phyloP scores from a whole-genome alignment of 1,139 yeast species.

The Hanseniaspora sp. region DNA sequence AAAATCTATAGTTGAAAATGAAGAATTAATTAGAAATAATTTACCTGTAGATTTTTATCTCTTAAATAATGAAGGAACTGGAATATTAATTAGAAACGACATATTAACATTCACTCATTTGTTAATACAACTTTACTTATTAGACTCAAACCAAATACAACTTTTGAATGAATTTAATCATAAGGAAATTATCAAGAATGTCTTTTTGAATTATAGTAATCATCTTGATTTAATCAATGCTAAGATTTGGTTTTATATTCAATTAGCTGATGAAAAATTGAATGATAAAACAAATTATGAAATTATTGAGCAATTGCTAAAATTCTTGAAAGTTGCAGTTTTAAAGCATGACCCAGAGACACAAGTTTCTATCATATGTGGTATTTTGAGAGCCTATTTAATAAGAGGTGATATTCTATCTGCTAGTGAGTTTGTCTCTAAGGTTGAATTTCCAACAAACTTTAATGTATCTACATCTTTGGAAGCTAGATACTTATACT shows the following conservation, averaged over 20 bases:
- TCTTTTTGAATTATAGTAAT: slow-evolving; percentile 57
- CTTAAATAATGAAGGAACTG: slow-evolving; percentile 21
- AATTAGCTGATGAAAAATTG: slow-evolving; percentile 62
- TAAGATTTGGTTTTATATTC: slow-evolving; percentile 85
- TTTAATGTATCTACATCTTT: slow-evolving; percentile 75
- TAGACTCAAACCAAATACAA: slow-evolving; percentile 47
- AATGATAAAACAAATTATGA: slow-evolving; percentile 37
- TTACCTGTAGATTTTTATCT: slow-evolving; percentile 29
- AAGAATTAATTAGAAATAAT: slow-evolving; percentile 25
- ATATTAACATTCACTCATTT: slow-evolving; percentile 71
- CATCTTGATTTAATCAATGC: slow-evolving; percentile 71
- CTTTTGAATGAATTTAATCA: slow-evolving; percentile 43
- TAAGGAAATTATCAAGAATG: slow-evolving; percentile 38
- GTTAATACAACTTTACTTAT: slow-evolving; percentile 61
- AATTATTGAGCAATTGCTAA: slow-evolving; percentile 60
- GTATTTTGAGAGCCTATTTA: slow-evolving; percentile 70
- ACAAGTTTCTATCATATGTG: slow-evolving; percentile 73
- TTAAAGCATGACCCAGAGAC: slow-evolving; percentile 89
- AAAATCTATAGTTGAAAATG: slow-evolving; percentile 28
- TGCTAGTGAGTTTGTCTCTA: slow-evolving; percentile 82
- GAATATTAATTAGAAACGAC: slow-evolving; percentile 51
- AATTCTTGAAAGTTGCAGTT: slow-evolving; percentile 75
- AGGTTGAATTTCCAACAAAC: slow-evolving; percentile 63
- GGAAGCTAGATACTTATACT: slow-evolving; percentile 84
- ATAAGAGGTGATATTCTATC: slow-evolving; percentile 70